phyloP scores from a whole-genome alignment of 2,329 filamentous ascomycete species.

The Claviceps paspali region DNA sequence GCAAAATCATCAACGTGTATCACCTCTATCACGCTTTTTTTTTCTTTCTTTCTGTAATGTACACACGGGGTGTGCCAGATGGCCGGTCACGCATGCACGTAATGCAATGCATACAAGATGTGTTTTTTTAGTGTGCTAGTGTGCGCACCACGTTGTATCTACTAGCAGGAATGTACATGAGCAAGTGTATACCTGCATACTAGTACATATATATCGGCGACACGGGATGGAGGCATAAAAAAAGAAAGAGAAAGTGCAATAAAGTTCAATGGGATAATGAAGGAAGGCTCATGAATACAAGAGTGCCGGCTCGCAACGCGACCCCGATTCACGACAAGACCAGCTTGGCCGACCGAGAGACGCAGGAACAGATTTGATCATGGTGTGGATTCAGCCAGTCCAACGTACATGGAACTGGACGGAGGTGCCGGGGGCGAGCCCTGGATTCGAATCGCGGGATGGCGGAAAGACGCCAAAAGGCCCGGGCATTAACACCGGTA shows the following conservation, averaged over 20 bases:
- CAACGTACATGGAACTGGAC: too few relatives aligned
- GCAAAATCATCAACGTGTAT: background rate
- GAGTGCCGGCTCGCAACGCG: constrained; percentile 1
- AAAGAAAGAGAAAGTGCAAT: too few relatives aligned
- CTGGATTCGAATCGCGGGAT: background rate
- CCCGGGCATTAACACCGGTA: too few relatives aligned
- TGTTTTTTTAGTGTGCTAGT: too few relatives aligned
- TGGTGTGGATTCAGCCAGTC: background rate
- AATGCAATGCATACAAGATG: background rate
- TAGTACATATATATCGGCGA: too few relatives aligned
- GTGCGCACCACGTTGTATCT: background rate
- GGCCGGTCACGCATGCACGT: background rate
- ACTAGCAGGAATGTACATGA: background rate
- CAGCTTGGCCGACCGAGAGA: background rate
- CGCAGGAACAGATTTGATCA: background rate
- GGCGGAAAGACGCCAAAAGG: background rate
- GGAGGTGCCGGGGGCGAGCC: too few relatives aligned
- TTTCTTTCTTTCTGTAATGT: background rate
- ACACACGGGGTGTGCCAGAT: background rate
- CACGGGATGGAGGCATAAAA: too few relatives aligned
- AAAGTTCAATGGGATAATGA: too few relatives aligned
- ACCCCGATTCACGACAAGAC: background rate
- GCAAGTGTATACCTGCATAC: background rate
- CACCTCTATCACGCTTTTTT: background rate
- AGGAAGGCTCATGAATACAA: background rate